Percentiles rank a stretch among this genome's conserved stretches.
These are phyloP conservation scores for Dendrobium nobile DNA, from an alignment of 106 monocot genomes.

Conservation along the genomic window DNA sequence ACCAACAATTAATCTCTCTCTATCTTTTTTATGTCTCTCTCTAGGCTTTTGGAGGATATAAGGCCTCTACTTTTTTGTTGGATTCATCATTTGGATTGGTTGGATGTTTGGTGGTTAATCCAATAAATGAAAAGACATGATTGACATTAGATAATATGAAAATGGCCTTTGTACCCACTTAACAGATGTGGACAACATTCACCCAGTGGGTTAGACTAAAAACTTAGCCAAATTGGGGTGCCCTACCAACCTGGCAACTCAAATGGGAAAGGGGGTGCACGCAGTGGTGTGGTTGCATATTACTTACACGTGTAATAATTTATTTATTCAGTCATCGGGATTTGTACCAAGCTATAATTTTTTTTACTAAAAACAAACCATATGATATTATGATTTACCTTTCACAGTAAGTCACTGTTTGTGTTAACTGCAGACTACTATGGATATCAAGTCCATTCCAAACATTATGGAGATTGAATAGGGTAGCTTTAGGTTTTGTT, in stretches of 20 bases:
- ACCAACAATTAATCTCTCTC: neutral
- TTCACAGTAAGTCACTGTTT: neutral
- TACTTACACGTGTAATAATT: neutral
- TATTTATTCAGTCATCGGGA: neutral
- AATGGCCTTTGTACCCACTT: neutral
- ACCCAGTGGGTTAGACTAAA: neutral
- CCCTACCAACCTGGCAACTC: neutral
- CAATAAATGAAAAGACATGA: neutral
- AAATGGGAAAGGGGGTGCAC: neutral
- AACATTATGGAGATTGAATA: too few relatives aligned
- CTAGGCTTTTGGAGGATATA: too few relatives aligned
- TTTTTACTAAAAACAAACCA: neutral
- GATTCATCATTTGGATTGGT: neutral
- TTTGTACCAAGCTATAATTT: neutral
- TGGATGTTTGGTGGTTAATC: conserved; percentile 4
- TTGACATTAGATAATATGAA: neutral
- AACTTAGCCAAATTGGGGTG: neutral
- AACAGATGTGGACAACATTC: too few relatives aligned
- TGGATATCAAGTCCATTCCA: neutral
- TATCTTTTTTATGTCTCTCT: neutral
- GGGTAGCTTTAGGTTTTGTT: too few relatives aligned
- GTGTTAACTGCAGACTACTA: neutral
- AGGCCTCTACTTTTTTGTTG: neutral
- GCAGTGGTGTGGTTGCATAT: neutral
- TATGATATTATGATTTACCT: neutral